phyloP scores from a whole-genome alignment of 306 rosid genomes.

The Alnus rubra region DNA sequence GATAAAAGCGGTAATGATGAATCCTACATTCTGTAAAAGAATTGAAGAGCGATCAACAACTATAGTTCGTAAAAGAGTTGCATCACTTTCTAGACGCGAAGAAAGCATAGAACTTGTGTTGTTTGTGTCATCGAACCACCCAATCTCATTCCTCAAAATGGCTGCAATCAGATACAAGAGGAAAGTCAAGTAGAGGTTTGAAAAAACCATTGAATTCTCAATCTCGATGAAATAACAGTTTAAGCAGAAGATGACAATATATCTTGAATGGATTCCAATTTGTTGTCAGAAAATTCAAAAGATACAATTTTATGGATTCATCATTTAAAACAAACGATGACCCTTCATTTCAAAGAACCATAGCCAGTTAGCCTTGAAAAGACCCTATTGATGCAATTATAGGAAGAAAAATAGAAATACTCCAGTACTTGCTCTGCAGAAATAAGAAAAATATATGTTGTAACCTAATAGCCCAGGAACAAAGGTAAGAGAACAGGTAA shows the following conservation, averaged over 20 bases:
- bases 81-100: constrained; percentile 79
- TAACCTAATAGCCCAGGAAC: neutral
- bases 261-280: neutral
- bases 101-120: constrained; percentile 92
- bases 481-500: neutral
- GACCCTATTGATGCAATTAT: neutral
- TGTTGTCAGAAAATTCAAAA: neutral
- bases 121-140: constrained; percentile 86
- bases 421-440: neutral
- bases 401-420: neutral
- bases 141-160: constrained; percentile 90
- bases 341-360: neutral
- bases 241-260: neutral
- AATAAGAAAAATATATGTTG: neutral
- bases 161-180: constrained; percentile 51
- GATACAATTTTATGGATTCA: constrained; percentile 19
- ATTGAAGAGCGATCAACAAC: constrained; percentile 87
- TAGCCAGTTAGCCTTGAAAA: constrained; percentile 1
- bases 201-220: neutral
- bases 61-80: constrained; percentile 72
- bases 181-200: constrained; percentile 11
- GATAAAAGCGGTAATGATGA: constrained; percentile 78
- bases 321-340: neutral
- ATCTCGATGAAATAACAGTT: neutral
- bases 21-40: constrained; percentile 80